These are phyloP conservation scores for Chaetomidium leptoderma DNA, from an alignment of 495 filamentous ascomycete species.

Conservation along the genomic window DNA sequence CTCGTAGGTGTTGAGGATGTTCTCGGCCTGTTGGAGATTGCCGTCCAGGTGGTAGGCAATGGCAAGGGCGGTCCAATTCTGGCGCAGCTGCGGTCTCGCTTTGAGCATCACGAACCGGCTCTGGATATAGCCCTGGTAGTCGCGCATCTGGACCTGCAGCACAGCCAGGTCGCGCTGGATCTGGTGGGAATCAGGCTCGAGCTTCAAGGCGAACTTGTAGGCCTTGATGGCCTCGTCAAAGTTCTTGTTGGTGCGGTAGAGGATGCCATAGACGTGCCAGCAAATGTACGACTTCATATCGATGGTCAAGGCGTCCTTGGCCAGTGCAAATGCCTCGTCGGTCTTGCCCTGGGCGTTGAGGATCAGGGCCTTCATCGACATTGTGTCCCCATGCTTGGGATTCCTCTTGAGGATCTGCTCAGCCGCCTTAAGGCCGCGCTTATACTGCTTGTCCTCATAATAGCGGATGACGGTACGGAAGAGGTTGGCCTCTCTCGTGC, in stretches of 20 bases:
- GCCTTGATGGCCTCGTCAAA: slow-evolving; percentile 98
- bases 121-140: slow-evolving; percentile 88
- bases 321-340: slow-evolving; percentile 88
- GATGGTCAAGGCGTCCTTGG: slow-evolving; percentile 82
- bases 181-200: slow-evolving; percentile 88
- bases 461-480: slow-evolving; percentile 90
- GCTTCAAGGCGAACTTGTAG: slow-evolving; percentile 86
- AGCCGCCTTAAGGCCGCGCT: slow-evolving; percentile 89
- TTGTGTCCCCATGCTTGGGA: slow-evolving; percentile 94
- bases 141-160: slow-evolving; percentile 93
- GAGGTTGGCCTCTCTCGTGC: slow-evolving; percentile 84
- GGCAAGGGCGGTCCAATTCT: slow-evolving; percentile 95
- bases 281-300: slow-evolving; percentile 99
- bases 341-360: slow-evolving; percentile 85
- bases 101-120: slow-evolving; percentile 82
- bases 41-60: slow-evolving; percentile 88
- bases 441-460: slow-evolving; percentile 98
- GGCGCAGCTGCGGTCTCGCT: slow-evolving; percentile 67
- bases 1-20: slow-evolving; percentile 85
- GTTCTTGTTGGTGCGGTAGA: slow-evolving; percentile 90
- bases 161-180: slow-evolving; percentile 92
- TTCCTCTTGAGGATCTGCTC: slow-evolving; percentile 92
- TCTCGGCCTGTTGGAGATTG: slow-evolving; percentile 79
- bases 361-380: slow-evolving; percentile 98
- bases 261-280: slow-evolving; percentile 98